Conservation (phyloP, 1,284 basidiomycete genomes). For the Phaffia rhodozyma region DNA sequence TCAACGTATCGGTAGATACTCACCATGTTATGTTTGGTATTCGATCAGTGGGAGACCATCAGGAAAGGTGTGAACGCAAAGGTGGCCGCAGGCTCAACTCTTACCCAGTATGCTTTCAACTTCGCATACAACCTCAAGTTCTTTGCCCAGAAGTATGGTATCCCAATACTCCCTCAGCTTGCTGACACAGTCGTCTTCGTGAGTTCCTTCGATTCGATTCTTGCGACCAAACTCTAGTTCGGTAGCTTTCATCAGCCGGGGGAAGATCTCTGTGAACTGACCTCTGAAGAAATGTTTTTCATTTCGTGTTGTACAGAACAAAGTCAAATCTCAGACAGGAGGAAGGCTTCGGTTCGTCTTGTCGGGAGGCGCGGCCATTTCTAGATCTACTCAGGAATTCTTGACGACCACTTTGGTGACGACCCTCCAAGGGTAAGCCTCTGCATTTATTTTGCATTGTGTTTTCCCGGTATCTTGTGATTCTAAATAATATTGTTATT, state of each 20-base stretch:
- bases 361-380: constrained; percentile 72
- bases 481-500: background rate
- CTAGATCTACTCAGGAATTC: constrained; percentile 81
- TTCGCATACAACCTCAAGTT: constrained; percentile 32
- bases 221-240: too few species aligned
- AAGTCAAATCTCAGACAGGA: constrained; percentile 71
- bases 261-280: too few species aligned
- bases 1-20: background rate
- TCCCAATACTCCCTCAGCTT: constrained; percentile 55
- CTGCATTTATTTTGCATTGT: background rate
- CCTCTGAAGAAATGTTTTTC: too few species aligned
- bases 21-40: background rate
- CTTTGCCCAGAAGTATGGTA: constrained; percentile 27
- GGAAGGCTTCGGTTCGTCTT: constrained; percentile 67
- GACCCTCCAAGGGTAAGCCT: constrained; percentile 55
- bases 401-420: constrained; percentile 64
- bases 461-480: background rate
- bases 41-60: constrained; percentile 14
- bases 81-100: constrained; percentile 50
- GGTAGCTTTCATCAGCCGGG: too few species aligned
- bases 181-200: constrained; percentile 63
- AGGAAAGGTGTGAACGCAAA: constrained; percentile 82
- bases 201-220: too few species aligned
- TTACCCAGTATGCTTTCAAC: constrained; percentile 51
- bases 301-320: constrained; percentile 27